Conservation (phyloP, 208 protist genomes). For the Trypanosoma lewisi region DNA sequence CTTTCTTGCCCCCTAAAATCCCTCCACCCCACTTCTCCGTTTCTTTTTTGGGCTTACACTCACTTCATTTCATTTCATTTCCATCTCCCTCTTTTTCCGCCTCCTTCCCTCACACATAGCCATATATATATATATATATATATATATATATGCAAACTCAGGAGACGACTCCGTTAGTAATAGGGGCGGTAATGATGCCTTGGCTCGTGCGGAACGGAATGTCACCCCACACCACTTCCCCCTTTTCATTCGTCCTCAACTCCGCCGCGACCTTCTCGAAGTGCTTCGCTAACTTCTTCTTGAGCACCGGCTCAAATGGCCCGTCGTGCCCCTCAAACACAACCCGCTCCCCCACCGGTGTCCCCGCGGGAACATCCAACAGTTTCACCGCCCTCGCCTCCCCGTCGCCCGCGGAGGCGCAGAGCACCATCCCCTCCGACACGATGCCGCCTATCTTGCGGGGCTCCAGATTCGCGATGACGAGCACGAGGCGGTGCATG, state of each 20-base stretch:
- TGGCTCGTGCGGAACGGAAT: slow-evolving; percentile 64
- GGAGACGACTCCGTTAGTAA: slow-evolving; percentile 67
- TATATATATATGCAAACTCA: slow-evolving; percentile 22
- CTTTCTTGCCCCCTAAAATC: too few species aligned
- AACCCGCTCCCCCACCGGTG: slow-evolving; percentile 83
- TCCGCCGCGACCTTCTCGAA: slow-evolving; percentile 83
- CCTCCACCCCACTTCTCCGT: too few species aligned
- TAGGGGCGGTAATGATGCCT: slow-evolving; percentile 61
- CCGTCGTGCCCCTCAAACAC: slow-evolving; percentile 84
- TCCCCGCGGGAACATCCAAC: slow-evolving; percentile 82
- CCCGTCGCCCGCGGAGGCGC: slow-evolving; percentile 64
- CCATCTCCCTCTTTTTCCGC: too few species aligned
- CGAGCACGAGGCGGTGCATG: slow-evolving; percentile 75
- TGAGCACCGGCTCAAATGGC: slow-evolving; percentile 75
- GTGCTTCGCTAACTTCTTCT: slow-evolving; percentile 92
- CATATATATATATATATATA: not conserved
- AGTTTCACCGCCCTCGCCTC: slow-evolving; percentile 69
- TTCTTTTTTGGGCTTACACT: too few species aligned
- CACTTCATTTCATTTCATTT: too few species aligned
- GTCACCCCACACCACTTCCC: slow-evolving; percentile 71
- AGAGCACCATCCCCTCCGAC: slow-evolving; percentile 93
- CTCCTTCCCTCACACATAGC: too few species aligned
- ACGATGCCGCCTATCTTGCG: slow-evolving; percentile 89
- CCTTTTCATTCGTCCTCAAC: slow-evolving; percentile 61
- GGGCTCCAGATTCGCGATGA: slow-evolving; percentile 93